Evolutionary conservation across 495 filamentous ascomycete species (phyloP).

Genomic region (Annulohypoxylon moriforme): DNA sequence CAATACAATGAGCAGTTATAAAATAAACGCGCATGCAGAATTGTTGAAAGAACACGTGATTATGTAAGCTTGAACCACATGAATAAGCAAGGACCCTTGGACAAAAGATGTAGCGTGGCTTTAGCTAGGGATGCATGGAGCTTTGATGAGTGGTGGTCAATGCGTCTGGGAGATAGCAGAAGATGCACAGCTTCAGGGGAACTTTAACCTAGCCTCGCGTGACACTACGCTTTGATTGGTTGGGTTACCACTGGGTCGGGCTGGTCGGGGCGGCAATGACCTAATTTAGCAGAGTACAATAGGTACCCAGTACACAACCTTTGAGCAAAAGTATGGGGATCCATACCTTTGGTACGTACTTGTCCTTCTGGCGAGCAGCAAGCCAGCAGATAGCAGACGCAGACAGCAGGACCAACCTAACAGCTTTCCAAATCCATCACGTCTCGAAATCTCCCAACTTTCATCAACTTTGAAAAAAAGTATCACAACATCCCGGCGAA

Average conservation of each 20-base stretch:
- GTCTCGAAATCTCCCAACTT: conserved; percentile 35
- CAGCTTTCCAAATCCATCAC: conserved; percentile 43
- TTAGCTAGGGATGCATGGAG: background rate
- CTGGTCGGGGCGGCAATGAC: conserved; percentile 34
- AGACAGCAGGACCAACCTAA: conserved; percentile 23
- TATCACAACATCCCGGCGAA: conserved; percentile 20
- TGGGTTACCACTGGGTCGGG: conserved; percentile 17
- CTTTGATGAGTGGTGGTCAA: conserved; percentile 11
- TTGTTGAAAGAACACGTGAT: background rate
- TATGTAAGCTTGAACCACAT: background rate
- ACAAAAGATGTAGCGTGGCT: background rate
- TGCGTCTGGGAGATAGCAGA: background rate
- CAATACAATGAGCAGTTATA: too few relatives aligned
- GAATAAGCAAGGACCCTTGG: background rate
- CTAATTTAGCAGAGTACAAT: conserved; percentile 24
- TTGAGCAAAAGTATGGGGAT: conserved; percentile 1
- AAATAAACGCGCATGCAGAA: background rate
- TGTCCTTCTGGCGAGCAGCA: background rate
- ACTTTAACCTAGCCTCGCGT: conserved; percentile 28
- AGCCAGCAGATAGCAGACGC: background rate
- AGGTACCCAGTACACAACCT: background rate
- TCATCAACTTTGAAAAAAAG: conserved; percentile 6
- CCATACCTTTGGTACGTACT: background rate
- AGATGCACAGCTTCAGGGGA: conserved; percentile 36
- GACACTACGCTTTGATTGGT: conserved; percentile 28